phyloP scores from a whole-genome alignment of 1,284 basidiomycete species.

The Trametes polyzona region DNA sequence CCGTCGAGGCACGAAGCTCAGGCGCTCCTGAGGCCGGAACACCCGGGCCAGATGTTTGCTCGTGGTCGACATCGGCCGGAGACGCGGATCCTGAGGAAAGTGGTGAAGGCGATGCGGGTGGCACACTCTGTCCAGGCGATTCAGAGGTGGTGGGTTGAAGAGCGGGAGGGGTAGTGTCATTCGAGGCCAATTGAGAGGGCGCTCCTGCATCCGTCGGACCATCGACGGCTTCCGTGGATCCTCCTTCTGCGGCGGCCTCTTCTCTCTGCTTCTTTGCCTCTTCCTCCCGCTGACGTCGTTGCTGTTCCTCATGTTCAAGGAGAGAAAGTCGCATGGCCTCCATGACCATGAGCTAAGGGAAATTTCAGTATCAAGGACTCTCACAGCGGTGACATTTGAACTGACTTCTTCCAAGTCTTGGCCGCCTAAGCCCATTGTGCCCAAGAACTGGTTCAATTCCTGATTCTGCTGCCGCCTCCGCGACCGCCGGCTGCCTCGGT shows the following conservation, averaged over 20 bases:
- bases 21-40: constrained; percentile 46
- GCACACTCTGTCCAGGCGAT: constrained; percentile 1
- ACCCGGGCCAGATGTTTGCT: constrained; percentile 30
- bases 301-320: constrained; percentile 87
- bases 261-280: constrained; percentile 50
- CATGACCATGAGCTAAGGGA: constrained; percentile 90
- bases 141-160: constrained; percentile 2
- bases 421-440: constrained; percentile 71
- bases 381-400: neutral
- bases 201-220: neutral
- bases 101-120: constrained; percentile 1
- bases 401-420: constrained; percentile 90
- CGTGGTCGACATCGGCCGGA: neutral
- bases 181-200: neutral
- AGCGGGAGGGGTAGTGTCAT: neutral
- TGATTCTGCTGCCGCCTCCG: constrained; percentile 57
- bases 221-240: constrained; percentile 6
- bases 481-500: constrained; percentile 54
- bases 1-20: constrained; percentile 36
- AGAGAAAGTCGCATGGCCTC: constrained; percentile 97
- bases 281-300: constrained; percentile 68
- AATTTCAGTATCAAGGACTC: neutral
- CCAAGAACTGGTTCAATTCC: constrained; percentile 59
- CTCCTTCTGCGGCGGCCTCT: constrained; percentile 13
- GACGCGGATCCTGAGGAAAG: constrained; percentile 2